These are phyloP conservation scores for Papiliotrema terrestris DNA, from an alignment of 1,284 basidiomycete species.

Conservation along the genomic window DNA sequence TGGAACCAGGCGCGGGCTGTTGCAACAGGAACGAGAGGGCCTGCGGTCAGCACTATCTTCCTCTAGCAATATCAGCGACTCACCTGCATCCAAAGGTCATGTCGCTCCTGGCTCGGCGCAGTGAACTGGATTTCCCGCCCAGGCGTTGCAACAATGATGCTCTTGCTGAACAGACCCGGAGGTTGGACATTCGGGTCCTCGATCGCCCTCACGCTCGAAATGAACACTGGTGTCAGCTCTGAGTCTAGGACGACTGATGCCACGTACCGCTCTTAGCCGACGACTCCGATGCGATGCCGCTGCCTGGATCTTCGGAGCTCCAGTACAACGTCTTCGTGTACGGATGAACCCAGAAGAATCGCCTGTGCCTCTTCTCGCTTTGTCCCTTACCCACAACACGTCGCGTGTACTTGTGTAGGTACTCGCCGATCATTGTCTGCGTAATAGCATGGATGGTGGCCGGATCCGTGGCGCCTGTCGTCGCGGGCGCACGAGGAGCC, in stretches of 20 bases:
- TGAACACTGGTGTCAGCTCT: conserved; percentile 67
- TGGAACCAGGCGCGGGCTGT: conserved; percentile 28
- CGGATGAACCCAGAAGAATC: conserved; percentile 99
- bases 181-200: conserved; percentile 91
- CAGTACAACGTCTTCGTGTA: conserved; percentile 98
- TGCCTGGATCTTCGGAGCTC: conserved; percentile 91
- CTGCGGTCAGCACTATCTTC: conserved; percentile 11
- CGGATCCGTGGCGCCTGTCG: conserved; percentile 67
- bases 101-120: conserved; percentile 85
- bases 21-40: conserved; percentile 45
- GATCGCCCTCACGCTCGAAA: conserved; percentile 84
- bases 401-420: conserved; percentile 95
- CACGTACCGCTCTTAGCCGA: conserved; percentile 92
- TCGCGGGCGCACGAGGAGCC: background rate
- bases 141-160: conserved; percentile 86
- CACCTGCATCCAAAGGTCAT: conserved; percentile 93
- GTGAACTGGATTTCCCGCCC: conserved; percentile 98
- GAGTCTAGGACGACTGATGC: background rate
- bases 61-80: conserved; percentile 36
- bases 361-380: conserved; percentile 83
- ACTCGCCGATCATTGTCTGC: conserved; percentile 99
- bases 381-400: conserved; percentile 85
- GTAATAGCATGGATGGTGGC: conserved; percentile 91
- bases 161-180: conserved; percentile 86
- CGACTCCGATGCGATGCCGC: conserved; percentile 78